phyloP scores from a whole-genome alignment of 306 rosid genomes.

The Acacia acuminata region DNA sequence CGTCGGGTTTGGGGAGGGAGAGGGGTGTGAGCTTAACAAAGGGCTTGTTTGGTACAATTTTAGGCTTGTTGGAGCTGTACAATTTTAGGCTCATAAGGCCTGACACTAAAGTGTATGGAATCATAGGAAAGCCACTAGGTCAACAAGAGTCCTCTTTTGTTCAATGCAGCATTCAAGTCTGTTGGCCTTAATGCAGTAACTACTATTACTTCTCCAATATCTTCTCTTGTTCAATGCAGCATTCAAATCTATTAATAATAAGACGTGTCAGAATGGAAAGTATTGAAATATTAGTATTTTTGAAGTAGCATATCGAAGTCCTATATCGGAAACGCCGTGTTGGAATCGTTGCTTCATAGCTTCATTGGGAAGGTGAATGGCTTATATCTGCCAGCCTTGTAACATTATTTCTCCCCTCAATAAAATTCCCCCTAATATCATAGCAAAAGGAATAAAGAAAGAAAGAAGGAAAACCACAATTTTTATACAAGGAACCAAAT shows the following conservation, averaged over 20 bases:
- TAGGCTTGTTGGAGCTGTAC: constrained; percentile 43
- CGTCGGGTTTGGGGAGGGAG: no score
- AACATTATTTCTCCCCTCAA: constrained; percentile 12
- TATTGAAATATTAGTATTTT: no score
- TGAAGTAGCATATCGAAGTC: no score
- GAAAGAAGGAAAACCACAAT: not conserved
- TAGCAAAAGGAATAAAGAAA: not conserved
- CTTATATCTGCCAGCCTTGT: not conserved
- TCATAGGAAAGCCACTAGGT: constrained; percentile 52
- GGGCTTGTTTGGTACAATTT: no score
- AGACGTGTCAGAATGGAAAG: no score
- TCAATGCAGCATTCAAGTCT: constrained; percentile 50
- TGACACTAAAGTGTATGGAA: constrained; percentile 49
- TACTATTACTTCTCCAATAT: no score
- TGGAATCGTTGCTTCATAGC: no score
- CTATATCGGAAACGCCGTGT: no score
- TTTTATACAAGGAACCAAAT: constrained; percentile 15
- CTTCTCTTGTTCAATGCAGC: no score
- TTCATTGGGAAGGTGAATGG: not conserved
- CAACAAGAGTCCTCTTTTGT: constrained; percentile 57
- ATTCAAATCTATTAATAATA: no score
- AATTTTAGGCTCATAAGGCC: constrained; percentile 47
- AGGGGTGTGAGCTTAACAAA: no score
- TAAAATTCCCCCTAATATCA: constrained; percentile 1
- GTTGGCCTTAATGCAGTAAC: constrained; percentile 41